Evolutionary conservation across 306 rosid species (phyloP), one percentile per base, ranked within the genome.

Genomic region (Vigna radiata): DNA sequence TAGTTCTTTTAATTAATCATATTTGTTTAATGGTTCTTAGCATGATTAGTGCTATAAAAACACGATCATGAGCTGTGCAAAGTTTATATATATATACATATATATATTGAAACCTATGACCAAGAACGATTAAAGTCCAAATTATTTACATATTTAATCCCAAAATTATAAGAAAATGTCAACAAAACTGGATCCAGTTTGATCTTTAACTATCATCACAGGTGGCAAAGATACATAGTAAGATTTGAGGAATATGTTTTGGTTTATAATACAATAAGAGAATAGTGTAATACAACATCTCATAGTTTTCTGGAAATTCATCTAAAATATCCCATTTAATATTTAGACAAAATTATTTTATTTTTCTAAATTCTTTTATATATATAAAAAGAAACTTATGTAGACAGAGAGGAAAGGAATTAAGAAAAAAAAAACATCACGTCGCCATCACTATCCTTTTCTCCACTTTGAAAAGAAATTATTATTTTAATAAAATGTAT

Each of bases 201-300:
- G 63, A 58, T 58, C 63, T 58, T 29, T 58, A 58, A 23, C 63
- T 58, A 25, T 23, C 63, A 10, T 58, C 25, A 16, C 56, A 21
- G 36, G 17, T 58, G 63, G n/a, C 63, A 1, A 1, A 58, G 16
- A 58, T 1, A 10, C 36, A 21, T 13, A 23, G 11, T 19, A 54
- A 54, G 15, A 54, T 54, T 53, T 53, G 27, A 53, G 23, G n/a
- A 53, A 53, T 33, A 33, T 7, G 2, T 50, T n/a, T 17, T 52
- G 5, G 2, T 18, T 17, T 53, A 53, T n/a, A 16, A 50, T 16
- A 16, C 54, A 15, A 41, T 41, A 41, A 1, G 1, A 7, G 41
- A 36, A 36, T 6, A 36, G 7, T 36, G 6, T 36, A 36, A 36
- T 36, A 36, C 39, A 36, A 33, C 37, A 33, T 33, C 7, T 6